Percentiles rank a stretch among this genome's conserved stretches.
Evolutionary conservation across 2,329 filamentous ascomycete species (phyloP).

Genomic region (Colletotrichum sp.): DNA sequence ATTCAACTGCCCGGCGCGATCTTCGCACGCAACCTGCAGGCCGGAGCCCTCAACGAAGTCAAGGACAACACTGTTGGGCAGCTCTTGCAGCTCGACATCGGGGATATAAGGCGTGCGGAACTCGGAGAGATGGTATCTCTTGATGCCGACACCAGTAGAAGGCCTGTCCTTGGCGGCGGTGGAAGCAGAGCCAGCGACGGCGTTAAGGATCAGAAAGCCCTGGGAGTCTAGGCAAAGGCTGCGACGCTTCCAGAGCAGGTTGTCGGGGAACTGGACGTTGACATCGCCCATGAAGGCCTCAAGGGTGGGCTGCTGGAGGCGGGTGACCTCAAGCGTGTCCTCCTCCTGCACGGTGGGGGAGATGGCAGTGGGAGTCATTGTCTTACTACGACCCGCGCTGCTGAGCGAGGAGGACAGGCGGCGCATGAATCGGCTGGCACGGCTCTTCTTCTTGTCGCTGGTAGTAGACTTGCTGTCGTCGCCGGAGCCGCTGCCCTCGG

Average conservation of each 20-base stretch:
- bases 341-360: slow-evolving; percentile 60
- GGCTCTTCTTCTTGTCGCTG: slow-evolving; percentile 54
- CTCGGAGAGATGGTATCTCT: slow-evolving; percentile 85
- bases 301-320: slow-evolving; percentile 43
- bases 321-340: slow-evolving; percentile 39
- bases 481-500: slow-evolving; percentile 51
- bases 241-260: slow-evolving; percentile 93
- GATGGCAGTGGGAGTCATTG: slow-evolving; percentile 43
- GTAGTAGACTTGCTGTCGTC: slow-evolving; percentile 48
- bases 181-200: slow-evolving; percentile 51
- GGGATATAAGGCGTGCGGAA: slow-evolving; percentile 82
- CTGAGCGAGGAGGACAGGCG: slow-evolving; percentile 61
- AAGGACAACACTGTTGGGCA: slow-evolving; percentile 81
- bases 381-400: slow-evolving; percentile 48
- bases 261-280: slow-evolving; percentile 97
- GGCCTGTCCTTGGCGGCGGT: slow-evolving; percentile 59
- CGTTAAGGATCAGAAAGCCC: slow-evolving; percentile 82
- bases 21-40: slow-evolving; percentile 69
- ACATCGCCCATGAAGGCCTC: slow-evolving; percentile 83
- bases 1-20: slow-evolving; percentile 61
- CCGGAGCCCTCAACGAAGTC: slow-evolving; percentile 67
- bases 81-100: slow-evolving; percentile 89
- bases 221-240: slow-evolving; percentile 84
- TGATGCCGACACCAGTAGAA: slow-evolving; percentile 56
- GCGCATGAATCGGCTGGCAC: slow-evolving; percentile 63